Evolutionary conservation across 1,284 basidiomycete species (phyloP).

Genomic region (Hortiboletus rubellus): DNA sequence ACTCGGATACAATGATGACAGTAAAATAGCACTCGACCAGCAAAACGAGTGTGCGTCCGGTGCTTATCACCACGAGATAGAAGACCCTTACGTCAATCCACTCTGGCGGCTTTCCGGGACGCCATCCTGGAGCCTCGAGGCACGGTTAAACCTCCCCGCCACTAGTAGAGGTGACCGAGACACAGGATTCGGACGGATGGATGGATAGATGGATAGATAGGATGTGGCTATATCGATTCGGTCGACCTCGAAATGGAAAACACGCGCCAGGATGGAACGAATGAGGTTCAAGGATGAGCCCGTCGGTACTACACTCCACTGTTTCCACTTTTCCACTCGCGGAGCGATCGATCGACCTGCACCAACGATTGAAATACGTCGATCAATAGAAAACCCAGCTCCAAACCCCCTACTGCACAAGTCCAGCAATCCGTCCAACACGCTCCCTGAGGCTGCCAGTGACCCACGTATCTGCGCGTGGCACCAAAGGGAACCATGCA

Average conservation of each 20-base stretch:
- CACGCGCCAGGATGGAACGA: neutral
- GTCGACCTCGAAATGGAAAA: slow-evolving; percentile 3
- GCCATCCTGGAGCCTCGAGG: slow-evolving; percentile 24
- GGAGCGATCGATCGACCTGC: slow-evolving; percentile 2
- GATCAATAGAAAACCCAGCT: neutral
- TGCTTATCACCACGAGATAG: slow-evolving; percentile 18
- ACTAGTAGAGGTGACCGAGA: slow-evolving; percentile 4
- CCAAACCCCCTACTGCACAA: neutral
- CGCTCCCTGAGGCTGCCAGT: neutral
- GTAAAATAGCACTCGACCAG: neutral
- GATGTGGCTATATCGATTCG: slow-evolving; percentile 4
- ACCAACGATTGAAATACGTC: no score
- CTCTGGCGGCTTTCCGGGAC: neutral
- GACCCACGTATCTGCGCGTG: no score
- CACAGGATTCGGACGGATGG: neutral
- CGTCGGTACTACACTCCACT: neutral
- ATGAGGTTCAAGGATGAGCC: neutral
- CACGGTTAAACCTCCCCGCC: slow-evolving; percentile 11
- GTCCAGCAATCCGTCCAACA: neutral
- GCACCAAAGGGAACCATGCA: no score
- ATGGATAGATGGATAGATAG: no score
- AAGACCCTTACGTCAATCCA: slow-evolving; percentile 19
- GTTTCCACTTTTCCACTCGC: neutral
- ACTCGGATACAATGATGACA: neutral
- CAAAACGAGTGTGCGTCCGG: neutral